phyloP scores from a whole-genome alignment of 768 basidiomycete genomes.

The Mycena leptocephala region DNA sequence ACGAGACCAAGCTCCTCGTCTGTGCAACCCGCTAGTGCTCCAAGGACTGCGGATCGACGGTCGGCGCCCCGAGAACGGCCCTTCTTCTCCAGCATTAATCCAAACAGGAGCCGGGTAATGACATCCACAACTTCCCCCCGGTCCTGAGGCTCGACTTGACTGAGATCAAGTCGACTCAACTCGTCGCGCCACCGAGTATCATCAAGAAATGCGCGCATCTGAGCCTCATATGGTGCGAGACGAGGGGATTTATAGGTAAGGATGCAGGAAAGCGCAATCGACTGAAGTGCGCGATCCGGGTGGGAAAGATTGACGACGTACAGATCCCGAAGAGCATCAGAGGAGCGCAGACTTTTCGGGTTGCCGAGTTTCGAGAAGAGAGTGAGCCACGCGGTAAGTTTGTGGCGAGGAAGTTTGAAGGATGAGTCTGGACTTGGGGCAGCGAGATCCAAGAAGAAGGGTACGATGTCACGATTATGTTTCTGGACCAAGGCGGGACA shows the following conservation, averaged over 20 bases:
- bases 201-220: constrained; percentile 81
- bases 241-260: constrained; percentile 85
- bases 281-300: constrained; percentile 87
- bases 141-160: constrained; percentile 66
- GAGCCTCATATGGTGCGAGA: constrained; percentile 72
- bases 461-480: constrained; percentile 90
- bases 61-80: constrained; percentile 80
- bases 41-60: constrained; percentile 83
- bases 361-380: constrained; percentile 93
- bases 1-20: constrained; percentile 84
- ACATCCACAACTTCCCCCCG: constrained; percentile 80
- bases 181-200: constrained; percentile 93
- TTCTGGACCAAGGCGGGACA: constrained; percentile 85
- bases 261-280: constrained; percentile 82
- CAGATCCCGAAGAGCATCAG: constrained; percentile 74
- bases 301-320: constrained; percentile 88
- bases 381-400: constrained; percentile 83
- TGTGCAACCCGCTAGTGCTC: constrained; percentile 77
- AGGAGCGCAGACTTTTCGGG: constrained; percentile 88
- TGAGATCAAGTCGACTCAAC: constrained; percentile 80
- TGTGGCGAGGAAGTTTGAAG: constrained; percentile 68
- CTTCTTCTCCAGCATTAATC: constrained; percentile 87
- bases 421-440: constrained; percentile 51
- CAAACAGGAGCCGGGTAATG: constrained; percentile 86
- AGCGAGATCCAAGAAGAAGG: constrained; percentile 78